phyloP scores from a whole-genome alignment of 139 green algal species.

The Chlamydomonas sp. region DNA sequence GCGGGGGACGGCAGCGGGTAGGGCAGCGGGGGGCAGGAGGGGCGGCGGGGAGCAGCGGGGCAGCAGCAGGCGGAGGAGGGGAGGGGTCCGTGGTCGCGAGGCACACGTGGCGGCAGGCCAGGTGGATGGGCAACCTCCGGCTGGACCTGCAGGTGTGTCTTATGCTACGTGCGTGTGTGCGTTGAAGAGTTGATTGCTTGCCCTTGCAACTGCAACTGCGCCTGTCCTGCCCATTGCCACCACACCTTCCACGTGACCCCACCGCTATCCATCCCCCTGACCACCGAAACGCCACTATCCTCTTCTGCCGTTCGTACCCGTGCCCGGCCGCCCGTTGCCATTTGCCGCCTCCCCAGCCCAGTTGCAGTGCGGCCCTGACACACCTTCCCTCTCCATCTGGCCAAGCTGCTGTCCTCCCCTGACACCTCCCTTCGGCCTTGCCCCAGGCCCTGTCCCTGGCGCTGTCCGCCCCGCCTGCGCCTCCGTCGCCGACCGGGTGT shows the following conservation, averaged over 20 bases:
- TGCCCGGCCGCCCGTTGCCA: no score
- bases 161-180: slow-evolving; percentile 19
- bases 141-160: slow-evolving; percentile 61
- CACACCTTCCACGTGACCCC: no score
- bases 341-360: no score
- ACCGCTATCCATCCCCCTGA: no score
- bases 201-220: not conserved
- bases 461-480: not conserved
- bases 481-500: slow-evolving; percentile 54
- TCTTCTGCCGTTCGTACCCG: no score
- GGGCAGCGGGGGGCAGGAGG: not conserved
- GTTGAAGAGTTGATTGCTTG: slow-evolving; percentile 11
- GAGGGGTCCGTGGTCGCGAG: not conserved
- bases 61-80: not conserved
- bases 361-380: no score
- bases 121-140: slow-evolving; percentile 35
- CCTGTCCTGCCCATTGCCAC: not conserved
- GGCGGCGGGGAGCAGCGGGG: not conserved
- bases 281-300: no score
- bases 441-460: not conserved
- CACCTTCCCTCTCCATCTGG: no score
- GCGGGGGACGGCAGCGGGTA: not conserved
- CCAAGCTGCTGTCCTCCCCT: not conserved
- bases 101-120: slow-evolving; percentile 47
- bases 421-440: not conserved